phyloP scores from a whole-genome alignment of 2,329 filamentous ascomycete species.

The Trichoderma atrobrunneum region DNA sequence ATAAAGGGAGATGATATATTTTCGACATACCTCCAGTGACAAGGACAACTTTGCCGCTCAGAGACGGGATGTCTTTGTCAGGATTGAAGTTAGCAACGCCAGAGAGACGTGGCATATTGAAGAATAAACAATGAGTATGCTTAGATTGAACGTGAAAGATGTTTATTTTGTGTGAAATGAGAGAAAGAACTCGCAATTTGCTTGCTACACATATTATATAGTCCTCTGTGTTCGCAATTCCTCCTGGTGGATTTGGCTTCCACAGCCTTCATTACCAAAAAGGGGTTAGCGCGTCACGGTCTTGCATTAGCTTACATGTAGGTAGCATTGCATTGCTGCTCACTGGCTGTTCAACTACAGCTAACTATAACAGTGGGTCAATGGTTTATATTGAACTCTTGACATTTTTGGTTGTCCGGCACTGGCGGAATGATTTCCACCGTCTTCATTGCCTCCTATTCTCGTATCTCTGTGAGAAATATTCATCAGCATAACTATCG shows the following conservation, averaged over 20 bases:
- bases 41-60: background rate
- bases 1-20: background rate
- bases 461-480: background rate
- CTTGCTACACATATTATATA: background rate
- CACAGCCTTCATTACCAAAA: background rate
- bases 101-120: background rate
- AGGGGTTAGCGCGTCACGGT: background rate
- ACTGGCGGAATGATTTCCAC: background rate
- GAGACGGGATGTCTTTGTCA: background rate
- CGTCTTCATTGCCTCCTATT: background rate
- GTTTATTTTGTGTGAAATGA: background rate
- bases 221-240: background rate
- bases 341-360: background rate
- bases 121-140: background rate
- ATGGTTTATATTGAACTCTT: background rate
- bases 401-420: background rate
- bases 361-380: background rate
- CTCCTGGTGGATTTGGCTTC: background rate
- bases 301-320: background rate
- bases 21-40: background rate
- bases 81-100: background rate
- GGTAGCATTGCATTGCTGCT: background rate
- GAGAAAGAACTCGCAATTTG: background rate
- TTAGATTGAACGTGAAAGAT: background rate
- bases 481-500: background rate